Percentiles rank a stretch among this genome's conserved stretches.
Conservation (phyloP, 208 protist species). For the Herpetomonas tarakana region DNA sequence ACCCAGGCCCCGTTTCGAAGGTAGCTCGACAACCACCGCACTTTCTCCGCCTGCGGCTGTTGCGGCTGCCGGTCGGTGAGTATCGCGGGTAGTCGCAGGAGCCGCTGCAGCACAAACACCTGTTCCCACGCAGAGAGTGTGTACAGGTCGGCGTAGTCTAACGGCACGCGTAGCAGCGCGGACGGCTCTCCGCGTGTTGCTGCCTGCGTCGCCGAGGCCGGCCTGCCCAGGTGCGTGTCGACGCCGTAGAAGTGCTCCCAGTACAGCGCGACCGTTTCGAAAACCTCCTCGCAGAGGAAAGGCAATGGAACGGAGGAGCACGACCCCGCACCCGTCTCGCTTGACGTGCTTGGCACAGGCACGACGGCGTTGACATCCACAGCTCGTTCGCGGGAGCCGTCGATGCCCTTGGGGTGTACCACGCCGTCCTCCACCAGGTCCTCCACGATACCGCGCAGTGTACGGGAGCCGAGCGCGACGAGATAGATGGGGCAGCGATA, state of each 20-base stretch:
- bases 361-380: background rate
- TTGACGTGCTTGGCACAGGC: background rate
- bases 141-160: slow-evolving; percentile 52
- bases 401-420: background rate
- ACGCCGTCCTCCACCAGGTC: slow-evolving; percentile 13
- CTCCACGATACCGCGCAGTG: slow-evolving; percentile 37
- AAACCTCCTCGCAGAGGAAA: slow-evolving; percentile 26
- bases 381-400: background rate
- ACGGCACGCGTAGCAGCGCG: slow-evolving; percentile 25
- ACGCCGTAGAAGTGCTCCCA: slow-evolving; percentile 70
- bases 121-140: slow-evolving; percentile 54
- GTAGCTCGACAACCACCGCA: background rate
- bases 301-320: slow-evolving; percentile 29
- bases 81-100: slow-evolving; percentile 24
- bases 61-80: slow-evolving; percentile 4
- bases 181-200: background rate
- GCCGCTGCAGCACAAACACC: slow-evolving; percentile 38
- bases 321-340: background rate
- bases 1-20: slow-evolving; percentile 41
- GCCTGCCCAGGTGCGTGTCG: background rate
- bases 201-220: background rate
- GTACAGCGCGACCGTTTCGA: slow-evolving; percentile 60
- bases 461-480: slow-evolving; percentile 24
- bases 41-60: background rate
- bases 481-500: slow-evolving; percentile 44